Conservation (phyloP, 2,329 filamentous ascomycete species). For the Shiraia sp. region DNA sequence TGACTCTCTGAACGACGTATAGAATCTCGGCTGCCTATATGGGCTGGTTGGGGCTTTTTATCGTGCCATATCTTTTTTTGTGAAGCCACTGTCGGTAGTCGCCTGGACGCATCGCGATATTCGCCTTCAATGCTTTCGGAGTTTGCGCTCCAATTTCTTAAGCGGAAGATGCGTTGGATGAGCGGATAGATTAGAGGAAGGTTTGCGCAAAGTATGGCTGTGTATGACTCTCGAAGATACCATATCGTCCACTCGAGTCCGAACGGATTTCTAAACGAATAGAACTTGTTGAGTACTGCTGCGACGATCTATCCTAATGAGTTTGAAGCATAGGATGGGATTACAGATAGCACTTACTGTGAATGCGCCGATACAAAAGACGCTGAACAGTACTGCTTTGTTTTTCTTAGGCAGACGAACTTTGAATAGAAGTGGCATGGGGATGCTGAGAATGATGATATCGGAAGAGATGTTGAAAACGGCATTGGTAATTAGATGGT, state of each 20-base stretch:
- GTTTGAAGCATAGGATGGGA: neutral
- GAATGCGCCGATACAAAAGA: conserved; percentile 60
- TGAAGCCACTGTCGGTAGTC: neutral
- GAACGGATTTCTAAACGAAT: conserved; percentile 62
- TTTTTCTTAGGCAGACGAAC: conserved; percentile 50
- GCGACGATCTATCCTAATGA: conserved; percentile 51
- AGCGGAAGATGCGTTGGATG: conserved; percentile 53
- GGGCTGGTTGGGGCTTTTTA: conserved; percentile 11
- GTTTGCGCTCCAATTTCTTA: conserved; percentile 37
- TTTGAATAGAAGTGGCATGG: conserved; percentile 52
- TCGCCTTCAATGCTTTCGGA: conserved; percentile 13
- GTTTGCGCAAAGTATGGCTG: conserved; percentile 64
- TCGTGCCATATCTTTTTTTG: conserved; percentile 15
- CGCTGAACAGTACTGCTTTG: conserved; percentile 58
- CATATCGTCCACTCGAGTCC: conserved; percentile 62
- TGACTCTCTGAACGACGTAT: conserved; percentile 25
- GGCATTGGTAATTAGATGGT: conserved; percentile 46
- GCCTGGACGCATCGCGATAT: neutral
- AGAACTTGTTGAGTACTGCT: conserved; percentile 64
- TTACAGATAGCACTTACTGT: conserved; percentile 22
- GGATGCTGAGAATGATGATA: conserved; percentile 50
- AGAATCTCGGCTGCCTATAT: conserved; percentile 16
- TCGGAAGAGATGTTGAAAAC: conserved; percentile 53
- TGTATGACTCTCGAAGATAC: conserved; percentile 62
- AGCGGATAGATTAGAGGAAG: conserved; percentile 64